A percentile compares a stretch with the other conserved stretches of the same genome.
phyloP scores from a whole-genome alignment of 257 asterid genomes.

The Mentha longifolia region DNA sequence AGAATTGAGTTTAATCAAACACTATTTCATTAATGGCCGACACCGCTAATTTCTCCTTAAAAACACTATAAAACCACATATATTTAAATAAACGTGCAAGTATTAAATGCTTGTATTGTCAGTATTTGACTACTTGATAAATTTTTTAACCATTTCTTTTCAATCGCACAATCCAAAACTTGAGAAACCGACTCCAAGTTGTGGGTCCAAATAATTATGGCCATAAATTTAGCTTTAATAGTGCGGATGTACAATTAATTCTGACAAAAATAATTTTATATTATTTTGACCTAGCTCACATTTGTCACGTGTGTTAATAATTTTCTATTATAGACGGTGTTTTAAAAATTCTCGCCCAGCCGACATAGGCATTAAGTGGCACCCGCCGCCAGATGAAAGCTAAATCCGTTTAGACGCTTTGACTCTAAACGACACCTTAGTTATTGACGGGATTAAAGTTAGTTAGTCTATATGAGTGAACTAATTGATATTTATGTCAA shows the following conservation, averaged over 20 bases:
- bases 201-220: neutral
- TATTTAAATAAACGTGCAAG: constrained; percentile 1
- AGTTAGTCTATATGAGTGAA: too few relatives aligned
- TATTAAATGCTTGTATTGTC: neutral
- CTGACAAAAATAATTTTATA: neutral
- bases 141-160: neutral
- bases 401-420: too few relatives aligned
- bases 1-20: neutral
- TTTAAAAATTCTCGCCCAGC: too few relatives aligned
- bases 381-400: too few relatives aligned
- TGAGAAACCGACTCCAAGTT: neutral
- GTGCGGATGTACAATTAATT: neutral
- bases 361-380: too few relatives aligned
- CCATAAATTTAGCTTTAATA: neutral
- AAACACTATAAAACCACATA: neutral
- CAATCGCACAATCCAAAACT: neutral
- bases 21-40: too few relatives aligned
- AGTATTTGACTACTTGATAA: neutral
- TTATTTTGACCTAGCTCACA: too few relatives aligned
- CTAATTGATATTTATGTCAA: too few relatives aligned
- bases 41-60: neutral
- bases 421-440: too few relatives aligned
- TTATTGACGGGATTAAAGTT: too few relatives aligned
- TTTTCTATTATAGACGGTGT: too few relatives aligned
- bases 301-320: too few relatives aligned